These are phyloP conservation scores for Ambrosiella cleistominuta DNA, from an alignment of 2,329 filamentous ascomycete genomes.

Conservation along the genomic window DNA sequence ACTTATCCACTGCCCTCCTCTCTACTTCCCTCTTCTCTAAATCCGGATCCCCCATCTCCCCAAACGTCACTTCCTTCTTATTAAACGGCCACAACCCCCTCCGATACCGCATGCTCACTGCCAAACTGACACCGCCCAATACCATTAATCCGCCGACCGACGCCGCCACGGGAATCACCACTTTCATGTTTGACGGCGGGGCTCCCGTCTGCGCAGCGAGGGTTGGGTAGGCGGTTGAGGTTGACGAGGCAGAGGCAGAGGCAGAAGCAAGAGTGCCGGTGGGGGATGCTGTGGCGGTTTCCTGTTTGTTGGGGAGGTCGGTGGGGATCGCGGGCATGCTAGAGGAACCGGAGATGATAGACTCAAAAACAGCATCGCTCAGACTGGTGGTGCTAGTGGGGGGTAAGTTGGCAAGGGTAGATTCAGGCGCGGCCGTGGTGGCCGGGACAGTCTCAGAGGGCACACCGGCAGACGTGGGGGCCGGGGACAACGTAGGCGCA, in stretches of 20 bases:
- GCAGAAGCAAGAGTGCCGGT: background rate
- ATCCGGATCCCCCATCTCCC: conserved; percentile 10
- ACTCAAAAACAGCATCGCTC: conserved; percentile 6
- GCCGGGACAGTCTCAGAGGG: background rate
- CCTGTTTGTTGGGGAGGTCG: background rate
- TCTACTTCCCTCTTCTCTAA: conserved; percentile 10
- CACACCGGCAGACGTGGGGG: background rate
- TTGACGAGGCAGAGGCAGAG: background rate
- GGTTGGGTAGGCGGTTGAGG: background rate
- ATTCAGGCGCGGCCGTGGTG: background rate
- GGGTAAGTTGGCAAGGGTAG: background rate
- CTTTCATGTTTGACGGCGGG: conserved; percentile 1
- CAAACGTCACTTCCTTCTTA: background rate
- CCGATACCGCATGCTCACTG: conserved; percentile 13
- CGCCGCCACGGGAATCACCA: conserved; percentile 12
- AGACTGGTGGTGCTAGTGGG: background rate
- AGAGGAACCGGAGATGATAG: conserved; percentile 6
- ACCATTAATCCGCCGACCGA: conserved; percentile 11
- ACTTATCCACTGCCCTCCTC: conserved; percentile 4
- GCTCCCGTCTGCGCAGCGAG: background rate
- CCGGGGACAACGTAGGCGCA: background rate
- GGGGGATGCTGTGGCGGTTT: background rate
- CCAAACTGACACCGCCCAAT: conserved; percentile 10
- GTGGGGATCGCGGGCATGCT: background rate
- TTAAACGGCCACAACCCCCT: conserved; percentile 14